Percentiles rank a stretch among this genome's conserved stretches.
phyloP scores from a whole-genome alignment of 169 alveolate genomes.

The Cryptosporidium baileyi region DNA sequence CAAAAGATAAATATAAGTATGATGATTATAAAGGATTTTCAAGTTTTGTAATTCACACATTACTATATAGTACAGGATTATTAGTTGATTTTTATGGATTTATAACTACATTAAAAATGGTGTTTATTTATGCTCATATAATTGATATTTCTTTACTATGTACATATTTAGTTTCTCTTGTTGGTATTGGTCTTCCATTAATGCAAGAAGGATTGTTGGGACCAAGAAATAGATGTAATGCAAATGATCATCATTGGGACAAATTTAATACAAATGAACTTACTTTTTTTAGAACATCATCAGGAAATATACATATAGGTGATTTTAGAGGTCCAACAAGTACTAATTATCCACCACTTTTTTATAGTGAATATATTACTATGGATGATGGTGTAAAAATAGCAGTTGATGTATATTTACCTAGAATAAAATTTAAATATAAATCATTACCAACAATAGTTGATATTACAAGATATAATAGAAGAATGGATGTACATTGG shows the following conservation, averaged over 20 bases:
- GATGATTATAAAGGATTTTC: conserved; percentile 55
- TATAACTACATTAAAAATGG: conserved; percentile 38
- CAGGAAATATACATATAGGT: conserved; percentile 48
- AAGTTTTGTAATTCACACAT: neutral
- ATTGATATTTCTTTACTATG: conserved; percentile 3
- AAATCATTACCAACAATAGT: conserved; percentile 69
- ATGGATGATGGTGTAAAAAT: conserved; percentile 77
- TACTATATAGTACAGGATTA: conserved; percentile 43
- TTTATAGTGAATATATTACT: conserved; percentile 70
- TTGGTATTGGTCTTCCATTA: conserved; percentile 38
- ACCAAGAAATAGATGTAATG: conserved; percentile 45
- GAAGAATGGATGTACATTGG: conserved; percentile 75
- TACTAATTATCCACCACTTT: conserved; percentile 71
- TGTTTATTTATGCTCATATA: conserved; percentile 25
- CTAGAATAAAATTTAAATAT: conserved; percentile 36
- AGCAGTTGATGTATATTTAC: conserved; percentile 76
- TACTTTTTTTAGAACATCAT: conserved; percentile 7
- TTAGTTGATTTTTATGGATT: conserved; percentile 60
- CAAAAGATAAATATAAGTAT: conserved; percentile 63
- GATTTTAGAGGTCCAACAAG: conserved; percentile 65
- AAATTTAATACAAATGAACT: conserved; percentile 35
- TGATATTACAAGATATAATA: conserved; percentile 74
- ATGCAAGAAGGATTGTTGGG: conserved; percentile 69
- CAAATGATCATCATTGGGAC: conserved; percentile 67
- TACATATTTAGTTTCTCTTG: conserved; percentile 11